These are phyloP conservation scores for Canariomyces notabilis DNA, from an alignment of 2,329 filamentous ascomycete species.

Conservation along the genomic window DNA sequence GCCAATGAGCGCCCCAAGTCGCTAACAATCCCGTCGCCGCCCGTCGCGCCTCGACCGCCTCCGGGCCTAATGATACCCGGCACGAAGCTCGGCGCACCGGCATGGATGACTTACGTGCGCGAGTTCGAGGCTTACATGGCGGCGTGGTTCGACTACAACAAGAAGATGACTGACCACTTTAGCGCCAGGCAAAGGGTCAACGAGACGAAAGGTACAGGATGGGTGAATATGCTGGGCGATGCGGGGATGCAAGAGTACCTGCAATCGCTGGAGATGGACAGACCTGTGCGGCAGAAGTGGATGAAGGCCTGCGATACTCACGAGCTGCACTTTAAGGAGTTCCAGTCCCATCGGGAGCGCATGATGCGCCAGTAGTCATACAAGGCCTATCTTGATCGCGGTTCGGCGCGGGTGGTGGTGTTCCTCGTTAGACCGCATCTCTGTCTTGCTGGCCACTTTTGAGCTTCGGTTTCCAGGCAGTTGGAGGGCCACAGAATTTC, in stretches of 20 bases:
- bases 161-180: conserved; percentile 52
- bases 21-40: conserved; percentile 43
- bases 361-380: conserved; percentile 30
- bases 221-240: conserved; percentile 40
- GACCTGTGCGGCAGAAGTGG: conserved; percentile 58
- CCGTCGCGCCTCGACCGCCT: conserved; percentile 46
- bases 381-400: no score
- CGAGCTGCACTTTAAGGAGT: conserved; percentile 53
- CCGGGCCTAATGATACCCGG: conserved; percentile 38
- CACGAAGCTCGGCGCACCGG: conserved; percentile 37
- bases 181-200: conserved; percentile 43
- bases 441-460: no score
- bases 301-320: conserved; percentile 55
- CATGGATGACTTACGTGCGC: conserved; percentile 48
- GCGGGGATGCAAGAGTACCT: conserved; percentile 54
- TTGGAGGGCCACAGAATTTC: no score
- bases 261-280: conserved; percentile 58
- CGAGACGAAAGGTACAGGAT: conserved; percentile 39
- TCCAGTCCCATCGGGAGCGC: conserved; percentile 43
- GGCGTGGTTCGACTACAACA: conserved; percentile 48
- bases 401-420: no score
- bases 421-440: no score
- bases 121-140: conserved; percentile 51
- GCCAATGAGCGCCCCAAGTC: conserved; percentile 30
- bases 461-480: no score